phyloP scores from a whole-genome alignment of 2,329 filamentous ascomycete species.

The Pyrenophora graminea region DNA sequence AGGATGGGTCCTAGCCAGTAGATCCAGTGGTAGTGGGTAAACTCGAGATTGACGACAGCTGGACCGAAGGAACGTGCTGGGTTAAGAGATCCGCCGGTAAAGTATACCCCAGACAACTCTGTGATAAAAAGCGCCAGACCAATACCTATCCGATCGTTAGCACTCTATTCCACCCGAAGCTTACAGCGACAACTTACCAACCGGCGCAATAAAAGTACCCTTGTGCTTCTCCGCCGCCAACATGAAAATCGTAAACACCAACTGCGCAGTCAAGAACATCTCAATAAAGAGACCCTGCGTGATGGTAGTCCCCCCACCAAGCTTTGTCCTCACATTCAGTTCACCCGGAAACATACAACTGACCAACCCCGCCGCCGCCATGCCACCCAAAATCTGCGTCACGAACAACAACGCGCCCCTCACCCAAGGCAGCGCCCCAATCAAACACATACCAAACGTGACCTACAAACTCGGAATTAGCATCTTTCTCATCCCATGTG shows the following conservation, averaged over 20 bases:
- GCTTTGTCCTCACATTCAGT: constrained; percentile 24
- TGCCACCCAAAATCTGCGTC: constrained; percentile 30
- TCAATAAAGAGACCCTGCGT: constrained; percentile 29
- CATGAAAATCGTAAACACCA: constrained; percentile 53
- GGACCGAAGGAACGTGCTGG: constrained; percentile 52
- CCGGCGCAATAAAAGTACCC: constrained; percentile 58
- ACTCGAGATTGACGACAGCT: constrained; percentile 45
- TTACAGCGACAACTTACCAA: constrained; percentile 49
- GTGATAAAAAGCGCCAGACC: constrained; percentile 69
- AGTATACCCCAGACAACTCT: constrained; percentile 44
- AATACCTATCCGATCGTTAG: constrained; percentile 47
- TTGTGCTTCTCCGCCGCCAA: constrained; percentile 66
- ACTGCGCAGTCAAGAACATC: constrained; percentile 30
- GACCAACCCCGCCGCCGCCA: constrained; percentile 33
- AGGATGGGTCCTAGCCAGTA: constrained; percentile 53
- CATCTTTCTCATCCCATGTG: too few relatives aligned
- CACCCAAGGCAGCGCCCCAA: constrained; percentile 20
- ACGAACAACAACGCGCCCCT: constrained; percentile 23
- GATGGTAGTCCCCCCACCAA: constrained; percentile 18
- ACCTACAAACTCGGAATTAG: constrained; percentile 4
- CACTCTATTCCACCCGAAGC: not conserved
- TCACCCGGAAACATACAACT: constrained; percentile 30
- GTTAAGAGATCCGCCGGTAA: constrained; percentile 51
- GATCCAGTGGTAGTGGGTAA: constrained; percentile 39
- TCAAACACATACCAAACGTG: constrained; percentile 40